Evolutionary conservation across 495 filamentous ascomycete genomes (phyloP).

Genomic region (Lineolata rhizophorae): DNA sequence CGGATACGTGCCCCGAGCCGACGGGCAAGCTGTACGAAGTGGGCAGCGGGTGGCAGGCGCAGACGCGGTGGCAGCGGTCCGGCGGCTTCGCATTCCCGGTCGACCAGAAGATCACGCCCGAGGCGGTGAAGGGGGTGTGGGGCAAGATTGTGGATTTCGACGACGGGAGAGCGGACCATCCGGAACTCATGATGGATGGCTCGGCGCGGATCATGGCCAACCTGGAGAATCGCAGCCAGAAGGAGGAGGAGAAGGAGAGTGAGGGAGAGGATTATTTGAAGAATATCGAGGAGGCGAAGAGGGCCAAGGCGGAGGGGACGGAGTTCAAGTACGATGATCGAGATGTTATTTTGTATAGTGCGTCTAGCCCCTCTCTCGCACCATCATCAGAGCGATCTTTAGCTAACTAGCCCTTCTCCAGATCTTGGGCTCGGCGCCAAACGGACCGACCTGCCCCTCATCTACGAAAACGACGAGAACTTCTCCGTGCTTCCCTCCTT

Average conservation of each 20-base stretch:
- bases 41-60: conserved; percentile 81
- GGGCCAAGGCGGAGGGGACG: conserved; percentile 45
- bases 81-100: conserved; percentile 87
- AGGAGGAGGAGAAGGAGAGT: conserved; percentile 8
- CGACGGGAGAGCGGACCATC: conserved; percentile 76
- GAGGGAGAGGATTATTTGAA: conserved; percentile 8
- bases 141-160: conserved; percentile 67
- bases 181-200: conserved; percentile 53
- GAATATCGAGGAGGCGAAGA: conserved; percentile 60
- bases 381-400: conserved; percentile 1
- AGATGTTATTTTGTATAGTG: conserved; percentile 78
- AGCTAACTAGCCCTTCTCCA: conserved; percentile 2
- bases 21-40: conserved; percentile 92
- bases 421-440: conserved; percentile 85
- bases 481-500: conserved; percentile 91
- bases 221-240: conserved; percentile 39
- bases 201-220: conserved; percentile 81
- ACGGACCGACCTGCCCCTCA: conserved; percentile 65
- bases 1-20: conserved; percentile 64
- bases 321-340: conserved; percentile 64
- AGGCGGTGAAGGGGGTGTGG: conserved; percentile 64
- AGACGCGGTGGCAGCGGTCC: conserved; percentile 84
- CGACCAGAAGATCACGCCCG: conserved; percentile 68
- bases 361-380: conserved; percentile 4
- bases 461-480: conserved; percentile 71